Evolutionary conservation across 2,329 filamentous ascomycete species (phyloP), one percentile per base, ranked within the genome.

Genomic region (Cyanodermella asteris): DNA sequence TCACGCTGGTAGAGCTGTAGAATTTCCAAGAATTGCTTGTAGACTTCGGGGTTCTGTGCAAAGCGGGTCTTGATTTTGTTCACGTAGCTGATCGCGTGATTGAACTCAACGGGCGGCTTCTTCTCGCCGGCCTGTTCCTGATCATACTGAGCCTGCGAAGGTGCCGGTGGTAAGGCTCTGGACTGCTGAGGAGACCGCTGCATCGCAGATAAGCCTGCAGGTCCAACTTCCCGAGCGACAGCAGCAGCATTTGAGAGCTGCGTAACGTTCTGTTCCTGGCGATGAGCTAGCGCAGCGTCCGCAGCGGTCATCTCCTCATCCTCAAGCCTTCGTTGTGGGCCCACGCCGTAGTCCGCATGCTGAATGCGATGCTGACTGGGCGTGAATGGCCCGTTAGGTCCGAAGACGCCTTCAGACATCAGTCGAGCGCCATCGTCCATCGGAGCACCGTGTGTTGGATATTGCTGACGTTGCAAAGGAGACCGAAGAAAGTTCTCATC

Each of bases 51-150:
- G 35, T 91, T 82, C 41, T 82, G 73, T 39, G 91, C 74, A 50
- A 94, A 97, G 22, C 87, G 84, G 45, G 94, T 97, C 80, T 97
- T 97, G 41, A 97, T 97, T 54, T 97, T 97, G 46, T 97, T 97
- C 27, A 97, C 87, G 42, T 97, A 97, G 46, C 82, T 94, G 34
- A 97, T 97, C 1, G 87, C 87, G 51, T 97, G 87, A 45, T 97
- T 97, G 49, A 97, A 97, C 44, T 97, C 87, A 11, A 97, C 87
- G 2, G 87, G 87, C 1, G 82, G 84, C 28, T 82, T 69, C 43
- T 87, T 90, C 47, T 90, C 82, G n/a, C n/a, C n/a, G n/a, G n/a
- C n/a, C n/a, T n/a, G n/a, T n/a, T n/a, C n/a, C n/a, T n/a, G n/a
- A n/a, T n/a, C n/a, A n/a, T n/a, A n/a, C n/a, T n/a, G n/a, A n/a